Conservation (phyloP, 192 early-diverging fungal genomes). For the Coemansia sp. region DNA sequence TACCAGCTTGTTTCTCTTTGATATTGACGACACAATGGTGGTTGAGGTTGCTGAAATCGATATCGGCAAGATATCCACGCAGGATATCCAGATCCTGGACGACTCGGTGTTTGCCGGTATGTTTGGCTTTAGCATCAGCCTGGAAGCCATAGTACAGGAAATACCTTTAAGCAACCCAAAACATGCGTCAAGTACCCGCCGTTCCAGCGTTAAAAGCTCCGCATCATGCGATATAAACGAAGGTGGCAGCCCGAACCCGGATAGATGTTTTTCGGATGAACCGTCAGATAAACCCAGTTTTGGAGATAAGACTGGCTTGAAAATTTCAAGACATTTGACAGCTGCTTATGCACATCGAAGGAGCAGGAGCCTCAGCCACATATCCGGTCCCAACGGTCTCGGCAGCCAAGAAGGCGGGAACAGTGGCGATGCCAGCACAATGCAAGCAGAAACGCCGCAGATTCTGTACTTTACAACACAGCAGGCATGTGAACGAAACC, state of each 20-base stretch:
- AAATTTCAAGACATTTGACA: too few species aligned
- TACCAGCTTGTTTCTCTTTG: conserved; percentile 38
- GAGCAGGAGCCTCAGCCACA: conserved; percentile 10
- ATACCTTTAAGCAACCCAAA: too few species aligned
- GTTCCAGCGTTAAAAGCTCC: too few species aligned
- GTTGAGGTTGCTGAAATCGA: conserved; percentile 40
- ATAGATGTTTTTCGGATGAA: too few species aligned
- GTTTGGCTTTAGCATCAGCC: conserved; percentile 28
- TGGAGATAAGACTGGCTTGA: too few species aligned
- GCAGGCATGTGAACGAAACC: conserved; percentile 37
- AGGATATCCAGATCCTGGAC: conserved; percentile 37
- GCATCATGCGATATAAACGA: too few species aligned
- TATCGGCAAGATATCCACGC: conserved; percentile 8
- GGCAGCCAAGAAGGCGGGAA: background rate
- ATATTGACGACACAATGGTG: conserved; percentile 24
- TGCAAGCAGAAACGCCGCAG: conserved; percentile 7
- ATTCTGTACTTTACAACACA: conserved; percentile 32
- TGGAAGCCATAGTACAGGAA: background rate
- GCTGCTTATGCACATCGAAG: conserved; percentile 2
- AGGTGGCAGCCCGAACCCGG: too few species aligned
- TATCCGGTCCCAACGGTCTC: background rate
- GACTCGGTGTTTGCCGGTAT: conserved; percentile 43
- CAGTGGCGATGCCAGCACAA: background rate
- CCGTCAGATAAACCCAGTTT: too few species aligned
- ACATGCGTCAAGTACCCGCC: too few species aligned